phyloP scores from a whole-genome alignment of 2,329 filamentous ascomycete species.

The Knoxdaviesia capensis region DNA sequence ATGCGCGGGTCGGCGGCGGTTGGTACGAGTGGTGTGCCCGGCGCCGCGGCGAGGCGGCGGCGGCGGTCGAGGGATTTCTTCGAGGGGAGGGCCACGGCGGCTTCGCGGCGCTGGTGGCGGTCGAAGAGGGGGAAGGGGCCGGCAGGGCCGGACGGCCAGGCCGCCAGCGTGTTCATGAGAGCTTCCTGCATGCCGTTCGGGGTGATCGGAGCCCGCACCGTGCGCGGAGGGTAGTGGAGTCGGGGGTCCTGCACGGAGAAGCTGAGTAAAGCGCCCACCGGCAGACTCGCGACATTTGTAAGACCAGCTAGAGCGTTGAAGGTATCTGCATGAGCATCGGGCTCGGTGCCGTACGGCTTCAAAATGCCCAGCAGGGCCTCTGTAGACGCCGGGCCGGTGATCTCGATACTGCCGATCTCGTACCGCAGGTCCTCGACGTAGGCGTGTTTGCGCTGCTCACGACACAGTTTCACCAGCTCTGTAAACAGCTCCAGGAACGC shows the following conservation, averaged over 20 bases:
- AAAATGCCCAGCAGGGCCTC: conserved; percentile 57
- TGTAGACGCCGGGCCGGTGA: conserved; percentile 50
- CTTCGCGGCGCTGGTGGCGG: conserved; percentile 41
- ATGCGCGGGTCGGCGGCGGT: conserved; percentile 50
- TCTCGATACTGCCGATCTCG: conserved; percentile 39
- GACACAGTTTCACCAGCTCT: conserved; percentile 24
- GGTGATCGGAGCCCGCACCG: conserved; percentile 18
- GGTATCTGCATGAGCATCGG: conserved; percentile 20
- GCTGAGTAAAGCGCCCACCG: conserved; percentile 45
- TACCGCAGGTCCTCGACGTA: conserved; percentile 50
- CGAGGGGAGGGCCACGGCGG: conserved; percentile 40
- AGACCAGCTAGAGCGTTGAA: conserved; percentile 35
- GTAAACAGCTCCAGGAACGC: conserved; percentile 53
- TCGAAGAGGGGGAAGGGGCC: conserved; percentile 42
- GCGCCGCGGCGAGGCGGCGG: conserved; percentile 33
- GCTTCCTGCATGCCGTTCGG: conserved; percentile 12
- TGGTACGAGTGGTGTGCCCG: conserved; percentile 40
- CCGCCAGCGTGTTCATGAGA: conserved; percentile 39
- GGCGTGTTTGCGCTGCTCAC: too few species aligned
- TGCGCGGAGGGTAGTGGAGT: conserved; percentile 52
- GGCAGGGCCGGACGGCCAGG: conserved; percentile 42
- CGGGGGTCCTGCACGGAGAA: conserved; percentile 67
- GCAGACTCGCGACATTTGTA: conserved; percentile 49
- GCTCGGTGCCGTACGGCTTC: conserved; percentile 21
- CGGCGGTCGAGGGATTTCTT: conserved; percentile 70